Conservation (phyloP, 2,329 filamentous ascomycete genomes). For the Ceratocystis albifundus region DNA sequence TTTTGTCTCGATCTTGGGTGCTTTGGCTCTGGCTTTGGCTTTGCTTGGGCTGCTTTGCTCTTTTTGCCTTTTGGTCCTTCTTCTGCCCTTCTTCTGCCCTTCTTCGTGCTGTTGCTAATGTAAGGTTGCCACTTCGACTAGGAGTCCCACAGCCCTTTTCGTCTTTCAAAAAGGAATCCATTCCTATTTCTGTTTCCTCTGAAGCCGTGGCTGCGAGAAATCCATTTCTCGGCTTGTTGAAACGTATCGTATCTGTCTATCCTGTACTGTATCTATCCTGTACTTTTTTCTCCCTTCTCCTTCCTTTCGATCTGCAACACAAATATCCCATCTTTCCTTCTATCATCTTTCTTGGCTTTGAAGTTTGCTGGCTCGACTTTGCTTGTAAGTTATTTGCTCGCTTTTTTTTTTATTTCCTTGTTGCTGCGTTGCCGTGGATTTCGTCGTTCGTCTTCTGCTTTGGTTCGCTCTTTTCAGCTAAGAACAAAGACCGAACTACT, state of each 20-base stretch:
- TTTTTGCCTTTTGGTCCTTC: neutral
- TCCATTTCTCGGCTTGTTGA: neutral
- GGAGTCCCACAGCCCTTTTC: neutral
- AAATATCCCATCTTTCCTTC: neutral
- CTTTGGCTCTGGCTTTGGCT: neutral
- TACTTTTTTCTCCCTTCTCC: neutral
- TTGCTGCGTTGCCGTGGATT: constrained; percentile 10
- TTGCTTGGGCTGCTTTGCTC: neutral
- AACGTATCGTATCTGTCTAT: too few relatives aligned
- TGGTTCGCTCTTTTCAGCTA: neutral
- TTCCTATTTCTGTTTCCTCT: neutral
- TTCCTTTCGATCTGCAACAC: neutral
- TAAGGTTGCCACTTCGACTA: neutral
- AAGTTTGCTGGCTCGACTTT: constrained; percentile 5
- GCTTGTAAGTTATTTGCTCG: constrained; percentile 4
- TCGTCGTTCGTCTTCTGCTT: neutral
- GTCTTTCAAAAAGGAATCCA: neutral
- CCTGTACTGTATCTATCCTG: neutral
- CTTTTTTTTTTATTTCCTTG: neutral
- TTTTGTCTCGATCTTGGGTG: neutral
- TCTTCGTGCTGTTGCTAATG: neutral
- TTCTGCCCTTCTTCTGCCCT: neutral
- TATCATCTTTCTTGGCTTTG: neutral
- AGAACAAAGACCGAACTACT: neutral
- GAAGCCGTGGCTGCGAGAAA: neutral